phyloP scores from a whole-genome alignment of 1,284 basidiomycete species.

The Cutaneotrichosporon sp. region DNA sequence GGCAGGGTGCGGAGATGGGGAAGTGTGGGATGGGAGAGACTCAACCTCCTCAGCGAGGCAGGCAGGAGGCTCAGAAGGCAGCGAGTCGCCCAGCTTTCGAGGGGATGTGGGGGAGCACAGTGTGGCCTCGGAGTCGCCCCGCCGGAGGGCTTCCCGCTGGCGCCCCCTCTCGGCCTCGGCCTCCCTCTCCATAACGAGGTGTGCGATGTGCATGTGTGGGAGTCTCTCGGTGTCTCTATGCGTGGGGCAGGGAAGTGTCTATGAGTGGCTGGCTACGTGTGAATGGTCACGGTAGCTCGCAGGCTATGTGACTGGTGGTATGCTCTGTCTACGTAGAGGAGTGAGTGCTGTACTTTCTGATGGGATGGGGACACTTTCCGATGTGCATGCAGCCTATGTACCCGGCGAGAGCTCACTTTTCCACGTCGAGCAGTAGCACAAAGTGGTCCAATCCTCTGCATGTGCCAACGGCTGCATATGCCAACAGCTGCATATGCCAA shows the following conservation, averaged over 20 bases:
- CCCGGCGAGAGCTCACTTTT: not conserved
- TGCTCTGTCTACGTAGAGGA: too few species aligned
- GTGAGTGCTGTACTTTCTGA: not conserved
- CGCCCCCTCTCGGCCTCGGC: not conserved
- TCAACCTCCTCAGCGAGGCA: not conserved
- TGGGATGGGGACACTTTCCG: not conserved
- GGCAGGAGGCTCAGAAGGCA: not conserved
- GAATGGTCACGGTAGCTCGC: too few species aligned
- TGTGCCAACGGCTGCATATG: not conserved
- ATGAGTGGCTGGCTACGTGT: too few species aligned
- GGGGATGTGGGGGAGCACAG: not conserved
- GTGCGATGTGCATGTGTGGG: not conserved
- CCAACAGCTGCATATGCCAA: not conserved
- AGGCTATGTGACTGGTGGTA: too few species aligned
- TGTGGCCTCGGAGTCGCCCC: not conserved
- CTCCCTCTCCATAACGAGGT: not conserved
- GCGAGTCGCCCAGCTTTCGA: not conserved
- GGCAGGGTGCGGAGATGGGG: not conserved
- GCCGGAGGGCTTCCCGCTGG: not conserved
- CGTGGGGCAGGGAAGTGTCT: too few species aligned
- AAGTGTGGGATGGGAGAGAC: not conserved
- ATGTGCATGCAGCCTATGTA: not conserved
- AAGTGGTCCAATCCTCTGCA: not conserved
- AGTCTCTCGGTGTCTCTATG: too few species aligned
- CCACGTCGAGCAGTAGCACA: not conserved